A percentile compares a stretch with the other conserved stretches of the same genome.
phyloP scores from a whole-genome alignment of 2,329 filamentous ascomycete species.

The Ceratocystis destructans region DNA sequence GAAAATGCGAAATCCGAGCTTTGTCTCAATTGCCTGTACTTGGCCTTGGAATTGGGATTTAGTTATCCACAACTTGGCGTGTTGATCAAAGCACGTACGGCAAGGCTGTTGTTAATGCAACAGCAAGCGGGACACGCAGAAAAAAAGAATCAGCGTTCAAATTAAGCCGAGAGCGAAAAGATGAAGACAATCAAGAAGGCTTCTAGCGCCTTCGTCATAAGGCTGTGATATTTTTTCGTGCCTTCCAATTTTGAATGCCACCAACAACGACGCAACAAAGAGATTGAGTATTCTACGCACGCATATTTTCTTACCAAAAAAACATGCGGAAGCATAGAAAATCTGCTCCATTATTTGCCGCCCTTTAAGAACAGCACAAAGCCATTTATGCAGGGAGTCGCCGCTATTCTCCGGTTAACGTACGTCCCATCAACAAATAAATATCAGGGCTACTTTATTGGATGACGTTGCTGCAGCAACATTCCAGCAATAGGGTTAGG shows the following conservation, averaged over 20 bases:
- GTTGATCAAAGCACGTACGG: neutral
- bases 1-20: neutral
- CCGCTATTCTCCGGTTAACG: neutral
- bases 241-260: neutral
- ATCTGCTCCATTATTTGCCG: neutral
- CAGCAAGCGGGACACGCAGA: neutral
- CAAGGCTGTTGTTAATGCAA: neutral
- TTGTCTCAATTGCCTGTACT: neutral
- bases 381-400: conserved; percentile 2
- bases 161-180: neutral
- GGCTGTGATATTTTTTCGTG: neutral
- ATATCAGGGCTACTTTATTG: neutral
- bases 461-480: conserved; percentile 2
- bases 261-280: neutral
- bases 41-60: neutral
- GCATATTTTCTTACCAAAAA: neutral
- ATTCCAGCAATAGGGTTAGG: neutral
- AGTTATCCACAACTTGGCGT: neutral
- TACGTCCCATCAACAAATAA: too few species aligned
- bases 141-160: neutral
- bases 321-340: neutral
- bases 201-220: neutral
- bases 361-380: neutral
- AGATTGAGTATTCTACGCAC: neutral
- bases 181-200: neutral